phyloP scores from a whole-genome alignment of 2,329 filamentous ascomycete genomes.

The Drechslerella stenobrocha region DNA sequence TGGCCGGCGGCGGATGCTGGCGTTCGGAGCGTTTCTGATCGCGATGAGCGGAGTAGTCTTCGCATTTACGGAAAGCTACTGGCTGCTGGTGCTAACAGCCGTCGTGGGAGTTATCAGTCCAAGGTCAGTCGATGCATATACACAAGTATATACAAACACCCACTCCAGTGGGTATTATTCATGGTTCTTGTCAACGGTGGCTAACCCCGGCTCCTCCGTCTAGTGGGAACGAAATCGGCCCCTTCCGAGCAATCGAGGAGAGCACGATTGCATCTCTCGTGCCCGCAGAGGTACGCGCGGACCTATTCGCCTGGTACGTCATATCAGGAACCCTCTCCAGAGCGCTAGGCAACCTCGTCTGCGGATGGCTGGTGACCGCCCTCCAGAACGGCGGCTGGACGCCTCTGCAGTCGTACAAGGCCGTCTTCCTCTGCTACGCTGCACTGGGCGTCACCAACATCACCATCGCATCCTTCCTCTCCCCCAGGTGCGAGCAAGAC shows the following conservation, averaged over 20 bases:
- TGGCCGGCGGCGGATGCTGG: conserved; percentile 62
- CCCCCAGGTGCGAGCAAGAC: conserved; percentile 59
- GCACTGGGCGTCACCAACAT: conserved; percentile 63
- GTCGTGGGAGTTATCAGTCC: conserved; percentile 67
- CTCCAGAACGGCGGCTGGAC: conserved; percentile 60
- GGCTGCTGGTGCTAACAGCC: conserved; percentile 63
- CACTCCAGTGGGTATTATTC: too few species aligned
- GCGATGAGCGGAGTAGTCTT: conserved; percentile 63
- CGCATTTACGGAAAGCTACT: conserved; percentile 61
- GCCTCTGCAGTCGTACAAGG: conserved; percentile 62
- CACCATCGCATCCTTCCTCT: conserved; percentile 59
- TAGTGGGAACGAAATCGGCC: conserved; percentile 66
- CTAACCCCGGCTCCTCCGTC: conserved; percentile 50
- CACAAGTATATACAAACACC: too few species aligned
- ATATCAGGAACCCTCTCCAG: conserved; percentile 64
- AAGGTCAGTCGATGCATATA: conserved; percentile 56
- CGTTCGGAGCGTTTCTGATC: conserved; percentile 63
- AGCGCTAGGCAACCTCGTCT: conserved; percentile 64
- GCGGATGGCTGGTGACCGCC: conserved; percentile 64
- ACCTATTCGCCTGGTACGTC: conserved; percentile 67
- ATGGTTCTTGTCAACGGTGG: too few species aligned
- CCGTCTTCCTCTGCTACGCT: conserved; percentile 64
- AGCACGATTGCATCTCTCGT: conserved; percentile 65
- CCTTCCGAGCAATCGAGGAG: conserved; percentile 67
- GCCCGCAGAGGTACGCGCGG: conserved; percentile 58